phyloP scores from a whole-genome alignment of 2,329 filamentous ascomycete genomes.

The Bipolaris zeicola region DNA sequence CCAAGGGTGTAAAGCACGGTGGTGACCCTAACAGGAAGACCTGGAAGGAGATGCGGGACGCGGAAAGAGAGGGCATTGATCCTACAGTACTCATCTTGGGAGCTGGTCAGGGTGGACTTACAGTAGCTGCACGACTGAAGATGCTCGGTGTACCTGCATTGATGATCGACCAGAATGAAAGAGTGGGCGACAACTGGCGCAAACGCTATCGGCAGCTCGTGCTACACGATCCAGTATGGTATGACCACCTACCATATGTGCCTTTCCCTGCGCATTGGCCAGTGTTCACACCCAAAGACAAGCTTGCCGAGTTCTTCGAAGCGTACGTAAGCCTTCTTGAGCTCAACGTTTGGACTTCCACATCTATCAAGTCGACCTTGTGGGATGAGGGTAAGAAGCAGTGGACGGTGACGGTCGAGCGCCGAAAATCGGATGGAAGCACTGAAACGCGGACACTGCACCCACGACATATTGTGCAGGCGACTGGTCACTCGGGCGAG shows the following conservation, averaged over 20 bases:
- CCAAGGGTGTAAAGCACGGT: conserved; percentile 38
- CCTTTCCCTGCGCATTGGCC: conserved; percentile 42
- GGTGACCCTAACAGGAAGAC: conserved; percentile 38
- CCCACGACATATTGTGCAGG: conserved; percentile 39
- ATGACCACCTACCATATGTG: conserved; percentile 48
- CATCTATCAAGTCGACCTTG: conserved; percentile 43
- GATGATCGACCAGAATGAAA: conserved; percentile 52
- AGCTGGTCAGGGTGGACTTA: conserved; percentile 54
- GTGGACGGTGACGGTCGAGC: conserved; percentile 49
- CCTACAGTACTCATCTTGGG: conserved; percentile 44
- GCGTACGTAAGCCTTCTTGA: conserved; percentile 46
- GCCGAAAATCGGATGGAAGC: conserved; percentile 28
- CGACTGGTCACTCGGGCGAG: conserved; percentile 41
- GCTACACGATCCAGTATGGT: conserved; percentile 49
- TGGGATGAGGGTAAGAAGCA: conserved; percentile 46
- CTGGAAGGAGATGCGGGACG: conserved; percentile 39
- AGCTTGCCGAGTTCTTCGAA: conserved; percentile 48
- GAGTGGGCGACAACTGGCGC: conserved; percentile 55
- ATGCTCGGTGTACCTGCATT: conserved; percentile 52
- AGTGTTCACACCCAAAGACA: conserved; percentile 42
- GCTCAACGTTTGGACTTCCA: conserved; percentile 50
- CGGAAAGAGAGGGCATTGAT: conserved; percentile 32
- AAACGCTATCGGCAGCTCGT: conserved; percentile 54
- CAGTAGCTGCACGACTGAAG: conserved; percentile 51
- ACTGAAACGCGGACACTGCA: conserved; percentile 32